Evolutionary conservation across 495 filamentous ascomycete genomes (phyloP), one percentile per base, ranked within the genome.

Genomic region (Lindgomyces ingoldianus): DNA sequence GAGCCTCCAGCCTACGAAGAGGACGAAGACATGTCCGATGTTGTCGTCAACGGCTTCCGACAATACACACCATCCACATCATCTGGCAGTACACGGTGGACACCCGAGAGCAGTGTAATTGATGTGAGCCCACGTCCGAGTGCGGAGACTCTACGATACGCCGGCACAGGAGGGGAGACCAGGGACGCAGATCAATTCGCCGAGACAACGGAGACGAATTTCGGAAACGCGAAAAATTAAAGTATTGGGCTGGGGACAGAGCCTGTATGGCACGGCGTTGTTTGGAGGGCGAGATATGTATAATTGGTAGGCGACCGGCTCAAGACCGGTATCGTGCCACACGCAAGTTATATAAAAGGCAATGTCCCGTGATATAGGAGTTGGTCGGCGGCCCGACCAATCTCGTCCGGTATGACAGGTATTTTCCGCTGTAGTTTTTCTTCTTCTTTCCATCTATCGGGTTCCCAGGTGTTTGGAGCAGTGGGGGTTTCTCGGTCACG

Each of bases 71-170:
- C 72, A 4, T 62, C 52, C 1, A 57, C 64, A 4, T 64, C 68
- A 11, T 52, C 58, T 9, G 46, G 24, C 9, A 53, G 53, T 18
- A 56, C 29, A 50, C 46, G 53, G 42, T 72, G 64, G 60, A 73
- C 74, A 42, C 72, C 72, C 4, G 73, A 67, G 10, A 73, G 70
- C 44, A 76, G 74, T 41, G 61, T 76, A 16, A 44, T 71, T 42
- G 72, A 73, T 24, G 60, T 72, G 36, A 73, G 70, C 44, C 70
- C 72, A 14, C 45, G 74, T 24, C 54, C 62, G 21, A 76, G 74
- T 51, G 66, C 50, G 36, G 74, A 76, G 48, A 76, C 74, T n/a
- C 36, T 75, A 54, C 39, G 69, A 39, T 72, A 55, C 29, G 25
- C 44, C 9, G 57, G 47, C 18, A 33, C 9, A 21, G 46, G n/a